phyloP scores from a whole-genome alignment of 495 filamentous ascomycete species.

The Aspergillus biplanus region DNA sequence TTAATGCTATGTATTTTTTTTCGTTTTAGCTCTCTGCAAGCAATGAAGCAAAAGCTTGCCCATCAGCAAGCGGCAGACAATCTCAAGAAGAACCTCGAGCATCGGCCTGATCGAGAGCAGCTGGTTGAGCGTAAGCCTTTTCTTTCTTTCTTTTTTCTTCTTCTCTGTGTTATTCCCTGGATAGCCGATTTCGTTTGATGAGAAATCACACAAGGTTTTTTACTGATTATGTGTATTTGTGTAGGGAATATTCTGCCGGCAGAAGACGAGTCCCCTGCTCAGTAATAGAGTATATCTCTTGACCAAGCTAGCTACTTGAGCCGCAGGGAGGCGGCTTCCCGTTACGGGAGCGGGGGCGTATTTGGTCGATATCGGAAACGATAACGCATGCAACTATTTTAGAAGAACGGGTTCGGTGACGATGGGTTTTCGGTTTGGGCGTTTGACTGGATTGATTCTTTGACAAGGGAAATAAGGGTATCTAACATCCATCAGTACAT shows the following conservation, averaged over 20 bases:
- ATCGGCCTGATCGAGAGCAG: slow-evolving; percentile 65
- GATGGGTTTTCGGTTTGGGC: too few relatives aligned
- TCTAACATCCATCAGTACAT: too few relatives aligned
- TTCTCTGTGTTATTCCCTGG: background rate
- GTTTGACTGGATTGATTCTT: too few relatives aligned
- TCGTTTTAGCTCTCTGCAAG: slow-evolving; percentile 60
- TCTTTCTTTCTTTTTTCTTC: slow-evolving; percentile 4
- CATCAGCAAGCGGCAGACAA: slow-evolving; percentile 65
- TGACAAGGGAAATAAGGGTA: too few relatives aligned
- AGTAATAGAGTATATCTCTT: background rate
- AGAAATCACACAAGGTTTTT: background rate
- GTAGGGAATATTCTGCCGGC: slow-evolving; percentile 79
- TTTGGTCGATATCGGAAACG: too few relatives aligned
- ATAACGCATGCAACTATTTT: too few relatives aligned
- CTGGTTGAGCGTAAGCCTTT: slow-evolving; percentile 69
- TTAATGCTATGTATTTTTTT: too few relatives aligned
- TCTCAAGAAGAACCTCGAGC: slow-evolving; percentile 68
- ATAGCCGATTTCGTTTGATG: background rate
- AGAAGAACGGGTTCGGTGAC: too few relatives aligned
- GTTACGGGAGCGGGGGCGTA: slow-evolving; percentile 25
- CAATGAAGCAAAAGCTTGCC: slow-evolving; percentile 63
- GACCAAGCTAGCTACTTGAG: background rate
- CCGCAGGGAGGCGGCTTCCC: background rate
- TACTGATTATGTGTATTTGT: background rate
- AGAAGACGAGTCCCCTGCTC: slow-evolving; percentile 56